Evolutionary conservation across 176 grass and related monocot species (phyloP).

Genomic region (Triticum turgidum): DNA sequence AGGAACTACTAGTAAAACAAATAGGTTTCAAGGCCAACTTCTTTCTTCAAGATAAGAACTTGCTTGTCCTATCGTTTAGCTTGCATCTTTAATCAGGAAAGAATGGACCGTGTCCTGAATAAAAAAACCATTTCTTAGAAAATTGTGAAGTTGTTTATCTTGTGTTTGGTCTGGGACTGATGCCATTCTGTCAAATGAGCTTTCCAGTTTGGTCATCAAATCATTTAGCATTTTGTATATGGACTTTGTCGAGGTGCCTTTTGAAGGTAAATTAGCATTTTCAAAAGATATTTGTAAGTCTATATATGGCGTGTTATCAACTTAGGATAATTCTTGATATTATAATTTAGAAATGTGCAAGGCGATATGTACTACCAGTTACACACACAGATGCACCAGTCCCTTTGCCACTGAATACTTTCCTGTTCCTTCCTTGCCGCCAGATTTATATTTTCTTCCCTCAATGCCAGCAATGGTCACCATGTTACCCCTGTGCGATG

Average conservation of each 20-base stretch:
- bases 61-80: background rate
- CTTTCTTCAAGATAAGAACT: constrained; percentile 6
- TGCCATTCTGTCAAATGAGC: background rate
- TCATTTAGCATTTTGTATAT: background rate
- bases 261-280: background rate
- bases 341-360: constrained; percentile 14
- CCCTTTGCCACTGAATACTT: background rate
- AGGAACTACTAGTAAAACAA: background rate
- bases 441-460: background rate
- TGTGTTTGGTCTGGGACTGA: background rate
- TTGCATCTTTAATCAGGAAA: background rate
- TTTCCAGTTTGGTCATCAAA: constrained; percentile 4
- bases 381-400: background rate
- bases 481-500: background rate
- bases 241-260: background rate
- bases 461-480: background rate
- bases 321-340: constrained; percentile 4
- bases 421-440: background rate
- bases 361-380: constrained; percentile 1
- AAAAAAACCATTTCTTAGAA: background rate
- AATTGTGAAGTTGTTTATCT: background rate
- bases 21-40: background rate
- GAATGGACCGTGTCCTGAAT: background rate
- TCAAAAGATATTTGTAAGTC: background rate
- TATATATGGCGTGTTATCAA: background rate